Percentiles rank a stretch among this genome's conserved stretches.
Conservation (phyloP, 495 filamentous ascomycete species). For the Aspergillus baeticus region DNA sequence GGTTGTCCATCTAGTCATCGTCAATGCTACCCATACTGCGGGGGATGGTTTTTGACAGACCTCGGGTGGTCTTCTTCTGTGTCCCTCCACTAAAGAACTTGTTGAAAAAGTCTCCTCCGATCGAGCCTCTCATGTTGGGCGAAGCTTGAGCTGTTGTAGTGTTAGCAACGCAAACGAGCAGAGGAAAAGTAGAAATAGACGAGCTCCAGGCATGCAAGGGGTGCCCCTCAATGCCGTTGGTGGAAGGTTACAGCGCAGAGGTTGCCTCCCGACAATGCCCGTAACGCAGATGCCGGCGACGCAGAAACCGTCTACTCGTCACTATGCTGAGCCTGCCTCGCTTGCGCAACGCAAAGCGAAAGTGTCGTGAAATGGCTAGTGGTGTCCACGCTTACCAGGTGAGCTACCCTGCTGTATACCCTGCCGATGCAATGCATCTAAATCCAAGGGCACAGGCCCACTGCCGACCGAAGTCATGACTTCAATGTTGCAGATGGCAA, state of each 20-base stretch:
- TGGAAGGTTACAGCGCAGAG: background rate
- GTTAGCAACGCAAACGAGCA: background rate
- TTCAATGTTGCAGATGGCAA: background rate
- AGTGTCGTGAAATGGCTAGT: background rate
- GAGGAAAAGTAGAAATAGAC: background rate
- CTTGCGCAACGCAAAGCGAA: background rate
- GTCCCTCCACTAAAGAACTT: constrained; percentile 32
- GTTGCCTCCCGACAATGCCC: background rate
- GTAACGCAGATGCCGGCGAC: background rate
- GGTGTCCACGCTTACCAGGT: constrained; percentile 15
- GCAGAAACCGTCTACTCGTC: background rate
- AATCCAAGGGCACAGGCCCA: constrained; percentile 19
- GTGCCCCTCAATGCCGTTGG: background rate
- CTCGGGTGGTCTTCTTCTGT: constrained; percentile 37
- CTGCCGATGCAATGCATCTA: constrained; percentile 16
- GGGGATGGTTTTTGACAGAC: constrained; percentile 13
- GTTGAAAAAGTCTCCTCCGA: constrained; percentile 38
- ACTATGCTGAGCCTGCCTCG: background rate
- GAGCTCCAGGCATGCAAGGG: background rate
- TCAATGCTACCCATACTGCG: background rate
- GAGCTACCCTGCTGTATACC: constrained; percentile 11
- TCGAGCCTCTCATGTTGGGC: constrained; percentile 23
- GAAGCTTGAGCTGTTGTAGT: constrained; percentile 19
- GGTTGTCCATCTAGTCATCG: constrained; percentile 68
- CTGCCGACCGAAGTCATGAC: constrained; percentile 23